Evolutionary conservation across 176 grass and related monocot genomes (phyloP).

Genomic region (barley (Hordeum vulgare)): DNA sequence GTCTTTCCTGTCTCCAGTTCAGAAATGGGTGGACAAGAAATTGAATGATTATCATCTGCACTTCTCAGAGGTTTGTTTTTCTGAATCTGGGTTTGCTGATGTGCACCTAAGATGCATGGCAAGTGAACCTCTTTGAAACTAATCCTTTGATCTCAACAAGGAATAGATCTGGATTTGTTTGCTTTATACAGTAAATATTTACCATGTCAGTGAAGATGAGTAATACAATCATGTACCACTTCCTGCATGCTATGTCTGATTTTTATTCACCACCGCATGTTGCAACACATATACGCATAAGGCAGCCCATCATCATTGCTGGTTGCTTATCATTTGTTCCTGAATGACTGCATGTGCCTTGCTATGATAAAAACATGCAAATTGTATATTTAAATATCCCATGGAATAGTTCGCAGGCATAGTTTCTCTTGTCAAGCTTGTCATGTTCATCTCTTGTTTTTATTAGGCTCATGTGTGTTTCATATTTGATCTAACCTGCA

Average conservation of each 20-base stretch:
- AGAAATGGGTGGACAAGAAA: conserved; percentile 95
- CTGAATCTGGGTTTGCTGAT: background rate
- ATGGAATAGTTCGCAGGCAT: background rate
- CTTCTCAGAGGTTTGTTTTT: conserved; percentile 77
- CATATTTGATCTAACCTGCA: background rate
- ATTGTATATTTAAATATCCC: background rate
- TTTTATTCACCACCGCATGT: background rate
- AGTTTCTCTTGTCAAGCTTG: background rate
- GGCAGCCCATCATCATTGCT: background rate
- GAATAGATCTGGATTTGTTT: conserved; percentile 7
- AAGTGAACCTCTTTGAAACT: background rate
- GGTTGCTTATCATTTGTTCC: background rate
- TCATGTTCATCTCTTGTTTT: conserved; percentile 10
- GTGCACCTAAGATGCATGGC: conserved; percentile 4
- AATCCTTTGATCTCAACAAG: background rate
- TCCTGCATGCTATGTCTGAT: background rate
- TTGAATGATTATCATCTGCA: conserved; percentile 87
- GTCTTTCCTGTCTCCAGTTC: conserved; percentile 80
- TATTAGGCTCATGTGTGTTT: conserved; percentile 1
- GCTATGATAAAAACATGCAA: background rate
- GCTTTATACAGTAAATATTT: conserved; percentile 24
- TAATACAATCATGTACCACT: background rate
- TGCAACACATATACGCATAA: background rate
- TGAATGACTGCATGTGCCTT: background rate
- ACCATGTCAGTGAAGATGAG: background rate